Evolutionary conservation across 495 filamentous ascomycete species (phyloP), one percentile per base, ranked within the genome.

Genomic region (Barbatosphaeria neglecta): DNA sequence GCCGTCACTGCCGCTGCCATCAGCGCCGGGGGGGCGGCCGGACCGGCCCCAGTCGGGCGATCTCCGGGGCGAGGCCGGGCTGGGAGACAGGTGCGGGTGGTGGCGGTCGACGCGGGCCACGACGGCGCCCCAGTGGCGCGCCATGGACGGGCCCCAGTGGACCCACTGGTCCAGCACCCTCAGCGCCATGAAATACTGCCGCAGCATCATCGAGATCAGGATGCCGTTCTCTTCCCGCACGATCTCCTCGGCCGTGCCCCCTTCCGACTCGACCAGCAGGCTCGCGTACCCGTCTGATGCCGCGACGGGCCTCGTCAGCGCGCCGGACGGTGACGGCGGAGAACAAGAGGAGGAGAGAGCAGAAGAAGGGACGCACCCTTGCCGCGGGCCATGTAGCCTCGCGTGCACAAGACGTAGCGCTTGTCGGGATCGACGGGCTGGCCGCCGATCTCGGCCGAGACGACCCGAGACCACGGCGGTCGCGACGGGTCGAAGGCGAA

Each of bases 171-270:
- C 81, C 44, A 93, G 60, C 0, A 89, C 80, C 47, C 86, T 87
- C 16, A 93, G 66, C 10, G 79, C 82, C 70, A 90, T 77, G 58
- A 95, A 94, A 55, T 93, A 94, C 60, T 94, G 89, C 4, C 89
- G 78, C 19, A 95, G 68, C 48, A 95, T 81, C 48, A 80, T 86
- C 50, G 81, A 84, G 51, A 94, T 86, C 22, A 95, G 62, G 4
- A 93, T 76, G 7, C 89, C 89, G 67, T 84, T 87, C 56, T 95
- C 89, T 49, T 94, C 88, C 22, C 74, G 76, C 17, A 95, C 80
- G 16, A 94, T 54, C 56, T 87, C 84, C 53, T 86, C 81, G 2
- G 82, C 83, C 11, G 72, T 60, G 8, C 87, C 88, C 19, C 85
- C 86, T 51, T 83, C 81, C 1, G 77, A 70, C 44, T 81, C 54